Evolutionary conservation across 1,284 basidiomycete species (phyloP).

Genomic region (Puccinia novopanici): DNA sequence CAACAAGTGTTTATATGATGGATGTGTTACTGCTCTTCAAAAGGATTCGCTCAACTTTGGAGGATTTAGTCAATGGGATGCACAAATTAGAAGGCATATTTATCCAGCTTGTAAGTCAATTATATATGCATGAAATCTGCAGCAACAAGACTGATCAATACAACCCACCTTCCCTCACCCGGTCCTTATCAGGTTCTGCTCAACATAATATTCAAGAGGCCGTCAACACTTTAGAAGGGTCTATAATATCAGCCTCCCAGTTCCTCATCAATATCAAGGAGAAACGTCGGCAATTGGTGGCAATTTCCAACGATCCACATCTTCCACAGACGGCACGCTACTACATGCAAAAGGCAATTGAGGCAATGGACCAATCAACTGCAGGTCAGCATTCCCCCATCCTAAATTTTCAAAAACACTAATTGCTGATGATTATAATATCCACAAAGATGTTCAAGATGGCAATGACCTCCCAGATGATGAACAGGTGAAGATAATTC

Average conservation of each 20-base stretch:
- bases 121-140: too few relatives aligned
- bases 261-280: neutral
- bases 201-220: too few relatives aligned
- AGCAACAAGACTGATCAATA: too few relatives aligned
- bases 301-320: neutral
- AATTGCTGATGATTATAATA: neutral
- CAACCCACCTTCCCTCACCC: too few relatives aligned
- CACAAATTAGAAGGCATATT: neutral
- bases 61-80: neutral
- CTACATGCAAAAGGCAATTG: neutral
- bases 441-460: constrained; percentile 1
- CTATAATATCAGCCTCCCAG: too few relatives aligned
- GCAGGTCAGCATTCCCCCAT: neutral
- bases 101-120: neutral
- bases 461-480: neutral
- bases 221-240: too few relatives aligned
- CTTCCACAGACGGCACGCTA: neutral
- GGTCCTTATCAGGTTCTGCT: too few relatives aligned
- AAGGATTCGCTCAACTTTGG: neutral
- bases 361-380: neutral
- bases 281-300: neutral
- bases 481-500: neutral
- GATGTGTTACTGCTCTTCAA: neutral
- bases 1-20: neutral
- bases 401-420: too few relatives aligned